Conservation (phyloP, 116 monocot genomes). For the Cymodocea nodosa region DNA sequence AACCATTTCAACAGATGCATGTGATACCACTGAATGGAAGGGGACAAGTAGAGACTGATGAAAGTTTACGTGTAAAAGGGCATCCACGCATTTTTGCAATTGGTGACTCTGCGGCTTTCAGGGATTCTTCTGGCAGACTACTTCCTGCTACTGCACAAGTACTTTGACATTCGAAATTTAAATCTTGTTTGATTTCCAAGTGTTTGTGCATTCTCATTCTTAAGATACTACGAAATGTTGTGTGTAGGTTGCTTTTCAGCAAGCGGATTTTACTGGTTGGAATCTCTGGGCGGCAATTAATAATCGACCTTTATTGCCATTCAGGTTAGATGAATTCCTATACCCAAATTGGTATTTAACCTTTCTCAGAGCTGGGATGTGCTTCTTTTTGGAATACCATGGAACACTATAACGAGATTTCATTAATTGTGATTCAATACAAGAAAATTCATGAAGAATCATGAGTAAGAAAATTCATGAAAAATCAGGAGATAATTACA, state of each 20-base stretch:
- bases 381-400: not conserved
- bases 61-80: conserved; percentile 83
- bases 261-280: conserved; percentile 96
- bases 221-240: not conserved
- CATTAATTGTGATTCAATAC: too few species aligned
- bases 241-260: conserved; percentile 85
- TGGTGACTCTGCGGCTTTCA: conserved; percentile 88
- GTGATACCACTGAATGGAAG: conserved; percentile 59
- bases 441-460: too few species aligned
- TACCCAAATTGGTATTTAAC: not conserved
- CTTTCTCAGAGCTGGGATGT: not conserved
- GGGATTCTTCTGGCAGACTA: conserved; percentile 61
- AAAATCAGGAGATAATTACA: too few species aligned
- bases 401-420: not conserved
- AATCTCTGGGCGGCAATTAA: conserved; percentile 97
- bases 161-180: conserved; percentile 2
- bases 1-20: conserved; percentile 24
- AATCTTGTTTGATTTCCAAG: too few species aligned
- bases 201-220: too few species aligned
- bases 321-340: conserved; percentile 41
- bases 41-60: conserved; percentile 90
- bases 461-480: too few species aligned
- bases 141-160: conserved; percentile 96
- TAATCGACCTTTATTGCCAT: conserved; percentile 75
- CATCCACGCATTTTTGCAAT: conserved; percentile 93